Conservation (phyloP, 225 moss, liverwort and hornwort genomes). For the Sphagnum tenellum region DNA sequence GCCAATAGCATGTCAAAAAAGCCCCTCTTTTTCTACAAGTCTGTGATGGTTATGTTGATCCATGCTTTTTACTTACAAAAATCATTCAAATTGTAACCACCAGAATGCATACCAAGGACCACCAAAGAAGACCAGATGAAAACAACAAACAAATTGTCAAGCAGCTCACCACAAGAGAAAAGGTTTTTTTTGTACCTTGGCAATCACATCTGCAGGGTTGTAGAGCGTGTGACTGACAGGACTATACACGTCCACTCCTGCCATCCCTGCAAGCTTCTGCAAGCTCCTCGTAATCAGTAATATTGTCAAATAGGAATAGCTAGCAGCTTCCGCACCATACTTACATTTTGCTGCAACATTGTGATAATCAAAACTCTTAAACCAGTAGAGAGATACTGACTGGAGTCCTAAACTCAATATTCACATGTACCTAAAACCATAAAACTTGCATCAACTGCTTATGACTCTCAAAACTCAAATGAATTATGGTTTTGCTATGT, state of each 20-base stretch:
- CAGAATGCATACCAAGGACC: background rate
- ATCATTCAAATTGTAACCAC: background rate
- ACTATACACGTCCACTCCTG: constrained; percentile 56
- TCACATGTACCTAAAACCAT: too few species aligned
- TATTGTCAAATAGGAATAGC: too few species aligned
- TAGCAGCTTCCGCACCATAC: too few species aligned
- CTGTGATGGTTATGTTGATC: background rate
- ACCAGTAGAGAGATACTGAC: too few species aligned
- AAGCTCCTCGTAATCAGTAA: background rate
- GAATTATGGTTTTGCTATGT: too few species aligned
- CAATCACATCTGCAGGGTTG: constrained; percentile 54
- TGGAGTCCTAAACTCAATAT: too few species aligned
- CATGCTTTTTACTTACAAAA: background rate
- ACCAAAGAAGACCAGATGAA: background rate
- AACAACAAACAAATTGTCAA: background rate
- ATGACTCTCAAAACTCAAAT: too few species aligned
- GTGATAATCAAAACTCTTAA: too few species aligned
- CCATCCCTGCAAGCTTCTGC: constrained; percentile 46
- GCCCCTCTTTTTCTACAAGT: too few species aligned
- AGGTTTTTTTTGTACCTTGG: constrained; percentile 12
- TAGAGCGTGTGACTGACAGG: constrained; percentile 88
- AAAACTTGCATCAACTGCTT: too few species aligned
- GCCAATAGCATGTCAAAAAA: too few species aligned
- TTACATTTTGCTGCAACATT: too few species aligned
- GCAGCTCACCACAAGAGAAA: background rate